phyloP scores from a whole-genome alignment of 345 rosid genomes.

The Aegle marmelos region DNA sequence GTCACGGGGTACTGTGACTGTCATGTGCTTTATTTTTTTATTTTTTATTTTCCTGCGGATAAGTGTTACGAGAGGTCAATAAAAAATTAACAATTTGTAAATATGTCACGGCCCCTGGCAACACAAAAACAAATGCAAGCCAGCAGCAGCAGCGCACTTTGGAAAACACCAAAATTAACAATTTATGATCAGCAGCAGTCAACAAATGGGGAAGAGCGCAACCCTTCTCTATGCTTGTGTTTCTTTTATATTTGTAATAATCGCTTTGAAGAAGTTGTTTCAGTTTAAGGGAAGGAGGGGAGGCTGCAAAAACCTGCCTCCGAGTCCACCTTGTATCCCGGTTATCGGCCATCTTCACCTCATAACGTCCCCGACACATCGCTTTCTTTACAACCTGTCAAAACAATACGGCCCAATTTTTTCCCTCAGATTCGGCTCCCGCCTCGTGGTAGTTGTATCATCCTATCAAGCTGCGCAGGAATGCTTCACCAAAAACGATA shows the following conservation, averaged over 20 bases:
- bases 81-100: no score
- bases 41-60: no score
- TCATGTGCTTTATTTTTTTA: no score
- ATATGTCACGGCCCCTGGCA: no score
- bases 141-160: no score
- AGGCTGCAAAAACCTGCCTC: slow-evolving; percentile 21
- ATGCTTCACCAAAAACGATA: slow-evolving; percentile 53
- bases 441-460: slow-evolving; percentile 26
- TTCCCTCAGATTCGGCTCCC: slow-evolving; percentile 39
- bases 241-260: slow-evolving; percentile 7
- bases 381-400: slow-evolving; percentile 13
- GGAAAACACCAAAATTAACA: no score
- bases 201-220: slow-evolving; percentile 1
- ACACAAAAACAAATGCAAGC: no score
- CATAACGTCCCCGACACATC: slow-evolving; percentile 20
- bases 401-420: slow-evolving; percentile 24
- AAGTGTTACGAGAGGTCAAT: no score
- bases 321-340: slow-evolving; percentile 26
- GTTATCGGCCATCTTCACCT: slow-evolving; percentile 46
- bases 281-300: neutral
- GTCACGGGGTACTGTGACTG: no score
- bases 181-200: neutral
- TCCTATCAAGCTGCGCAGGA: slow-evolving; percentile 36
- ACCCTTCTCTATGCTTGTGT: slow-evolving; percentile 1
- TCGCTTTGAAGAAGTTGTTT: neutral